Base-by-base conservation (phyloP, 2,329 filamentous ascomycete species). In the Bipolaris victoriae region DNA sequence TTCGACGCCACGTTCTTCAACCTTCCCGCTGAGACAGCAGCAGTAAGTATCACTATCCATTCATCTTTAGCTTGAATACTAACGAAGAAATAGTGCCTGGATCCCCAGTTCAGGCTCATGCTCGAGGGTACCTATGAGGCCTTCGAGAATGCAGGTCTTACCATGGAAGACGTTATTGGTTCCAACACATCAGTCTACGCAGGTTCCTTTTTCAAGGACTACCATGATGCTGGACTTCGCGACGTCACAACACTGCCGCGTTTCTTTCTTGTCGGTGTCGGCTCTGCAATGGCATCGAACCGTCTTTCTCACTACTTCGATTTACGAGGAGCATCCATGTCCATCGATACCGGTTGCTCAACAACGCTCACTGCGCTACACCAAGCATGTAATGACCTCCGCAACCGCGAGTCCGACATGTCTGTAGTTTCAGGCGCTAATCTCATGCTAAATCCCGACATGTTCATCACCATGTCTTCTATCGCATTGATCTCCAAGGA, bases 341-440 rank as follows among this genome's bases (percentile, higher is more conserved):
- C 55, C 0, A 22, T 71, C 0, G 69, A 72, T 29, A 70, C 67
- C 0, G 68, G 52, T 1, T 72, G 69, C 29, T 64, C 64, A 0
- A 53, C 36, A 0, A 58, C 55, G 1, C 39, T 69, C 6, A 50
- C 60, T 0, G 62, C 50, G 0, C 15, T 70, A 3, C 60, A 71
- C 31, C 53, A 49, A 1, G 67, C 63, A 4, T 54, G 55, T 20
- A 64, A 69, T 20, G 68, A 58, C 9, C 52, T 71, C 5, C 61
- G 44, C 9, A 44, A 31, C 6, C 64, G 68, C 1, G 67, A 75
- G 7, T 63, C 61, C n/a, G 29, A 43, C 1, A 59, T 64, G 37
- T 74, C 77, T 2, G 13, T 80, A 3, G 77, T 78, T 3, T 73
- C 67, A 5, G 77, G 78, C 1, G 65, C 67, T 1, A 78, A 73